Evolutionary conservation across 2,329 filamentous ascomycete genomes (phyloP).

Genomic region (Exophiala sideris): DNA sequence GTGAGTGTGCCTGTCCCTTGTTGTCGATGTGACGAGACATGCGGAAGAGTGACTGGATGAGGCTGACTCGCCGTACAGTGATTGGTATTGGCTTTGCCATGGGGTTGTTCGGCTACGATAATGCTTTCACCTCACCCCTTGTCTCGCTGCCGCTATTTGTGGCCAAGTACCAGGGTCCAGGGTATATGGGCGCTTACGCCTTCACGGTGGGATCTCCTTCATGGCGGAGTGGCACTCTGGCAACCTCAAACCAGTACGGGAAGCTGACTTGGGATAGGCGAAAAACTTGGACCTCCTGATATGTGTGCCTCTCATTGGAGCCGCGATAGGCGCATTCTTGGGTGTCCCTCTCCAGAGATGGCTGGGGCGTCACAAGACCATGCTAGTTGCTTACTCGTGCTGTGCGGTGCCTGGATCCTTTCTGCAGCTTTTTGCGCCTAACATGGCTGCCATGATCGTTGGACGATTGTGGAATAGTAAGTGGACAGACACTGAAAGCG

Average conservation of each 20-base stretch:
- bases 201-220: not conserved
- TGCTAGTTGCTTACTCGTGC: constrained; percentile 35
- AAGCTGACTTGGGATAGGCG: not conserved
- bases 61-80: not conserved
- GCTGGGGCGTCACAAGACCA: constrained; percentile 36
- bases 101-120: constrained; percentile 2
- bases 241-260: not conserved
- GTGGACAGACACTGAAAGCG: not conserved
- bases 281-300: constrained; percentile 33
- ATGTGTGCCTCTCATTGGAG: constrained; percentile 36
- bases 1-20: constrained; percentile 6
- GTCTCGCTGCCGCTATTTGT: constrained; percentile 1
- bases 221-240: too few relatives aligned
- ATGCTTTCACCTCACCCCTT: not conserved
- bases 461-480: constrained; percentile 47
- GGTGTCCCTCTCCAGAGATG: constrained; percentile 35
- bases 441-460: constrained; percentile 50
- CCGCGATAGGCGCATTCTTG: constrained; percentile 27
- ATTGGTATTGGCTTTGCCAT: constrained; percentile 7
- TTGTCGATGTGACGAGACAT: not conserved
- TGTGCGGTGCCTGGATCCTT: constrained; percentile 35
- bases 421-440: constrained; percentile 53
- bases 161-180: not conserved
- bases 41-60: not conserved
- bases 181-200: not conserved